A percentile compares a stretch with the other conserved stretches of the same genome.
Conservation (phyloP, 192 early-diverging fungal genomes). For the Hyaloraphidium curvatum region DNA sequence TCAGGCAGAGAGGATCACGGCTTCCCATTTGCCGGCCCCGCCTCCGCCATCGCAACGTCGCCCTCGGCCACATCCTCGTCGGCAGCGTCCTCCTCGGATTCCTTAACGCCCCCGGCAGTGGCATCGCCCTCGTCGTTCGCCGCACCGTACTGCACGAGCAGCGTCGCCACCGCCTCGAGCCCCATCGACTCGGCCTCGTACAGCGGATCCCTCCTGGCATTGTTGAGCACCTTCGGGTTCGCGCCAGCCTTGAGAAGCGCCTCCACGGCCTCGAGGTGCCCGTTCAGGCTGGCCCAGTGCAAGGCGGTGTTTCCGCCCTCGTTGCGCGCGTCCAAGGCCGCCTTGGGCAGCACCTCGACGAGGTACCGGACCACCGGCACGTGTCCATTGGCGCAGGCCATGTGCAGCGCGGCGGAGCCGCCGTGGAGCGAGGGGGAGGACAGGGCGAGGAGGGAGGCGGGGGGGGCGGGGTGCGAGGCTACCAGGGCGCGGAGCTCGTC, state of each 20-base stretch:
- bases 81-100: too few species aligned
- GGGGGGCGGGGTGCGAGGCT: background rate
- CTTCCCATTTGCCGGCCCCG: too few species aligned
- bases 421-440: conserved; percentile 9
- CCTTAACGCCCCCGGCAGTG: too few species aligned
- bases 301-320: conserved; percentile 42
- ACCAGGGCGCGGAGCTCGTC: conserved; percentile 37
- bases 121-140: too few species aligned
- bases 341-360: conserved; percentile 15
- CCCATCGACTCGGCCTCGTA: conserved; percentile 1
- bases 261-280: conserved; percentile 45
- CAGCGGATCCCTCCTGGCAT: background rate
- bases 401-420: conserved; percentile 55
- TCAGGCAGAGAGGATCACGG: too few species aligned
- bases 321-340: conserved; percentile 10
- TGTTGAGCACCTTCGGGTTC: conserved; percentile 24
- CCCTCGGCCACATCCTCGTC: too few species aligned
- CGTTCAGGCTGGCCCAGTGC: conserved; percentile 75
- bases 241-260: conserved; percentile 38
- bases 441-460: conserved; percentile 8
- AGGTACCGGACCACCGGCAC: conserved; percentile 39
- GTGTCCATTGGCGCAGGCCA: conserved; percentile 66
- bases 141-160: too few species aligned
- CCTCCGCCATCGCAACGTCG: too few species aligned
- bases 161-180: too few species aligned